phyloP scores from a whole-genome alignment of 495 filamentous ascomycete genomes.

The Aspergillus bridgeri region DNA sequence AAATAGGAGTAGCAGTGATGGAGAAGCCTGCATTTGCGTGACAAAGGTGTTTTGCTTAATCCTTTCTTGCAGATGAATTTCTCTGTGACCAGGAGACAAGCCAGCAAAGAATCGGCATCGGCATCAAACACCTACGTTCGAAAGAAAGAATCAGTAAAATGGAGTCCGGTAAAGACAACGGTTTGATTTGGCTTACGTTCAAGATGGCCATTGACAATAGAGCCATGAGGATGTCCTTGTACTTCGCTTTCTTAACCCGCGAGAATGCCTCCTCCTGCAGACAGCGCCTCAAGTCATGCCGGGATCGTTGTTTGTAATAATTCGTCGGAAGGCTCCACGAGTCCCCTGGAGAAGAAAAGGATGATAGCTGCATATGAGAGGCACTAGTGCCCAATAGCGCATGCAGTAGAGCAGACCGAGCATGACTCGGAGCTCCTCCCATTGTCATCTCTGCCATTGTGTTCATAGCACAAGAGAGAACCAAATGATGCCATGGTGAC shows the following conservation, averaged over 20 bases:
- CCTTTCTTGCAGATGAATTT: constrained; percentile 24
- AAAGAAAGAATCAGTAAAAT: neutral
- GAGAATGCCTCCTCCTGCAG: constrained; percentile 15
- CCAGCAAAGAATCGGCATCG: constrained; percentile 16
- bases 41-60: constrained; percentile 20
- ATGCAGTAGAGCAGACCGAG: constrained; percentile 20
- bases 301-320: constrained; percentile 11
- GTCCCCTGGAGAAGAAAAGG: constrained; percentile 8
- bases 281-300: constrained; percentile 16
- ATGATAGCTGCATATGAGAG: constrained; percentile 12
- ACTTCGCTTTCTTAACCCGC: constrained; percentile 22
- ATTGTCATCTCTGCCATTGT: constrained; percentile 23
- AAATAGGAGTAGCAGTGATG: constrained; percentile 32
- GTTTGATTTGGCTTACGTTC: constrained; percentile 1
- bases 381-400: constrained; percentile 25
- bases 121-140: constrained; percentile 15
- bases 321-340: constrained; percentile 4
- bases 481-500: constrained; percentile 24
- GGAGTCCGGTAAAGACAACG: neutral
- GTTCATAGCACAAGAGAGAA: constrained; percentile 23
- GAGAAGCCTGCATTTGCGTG: constrained; percentile 25
- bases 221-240: constrained; percentile 29
- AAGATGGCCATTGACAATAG: constrained; percentile 21
- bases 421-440: constrained; percentile 19
- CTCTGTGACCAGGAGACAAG: constrained; percentile 25